A percentile compares a stretch with the other conserved stretches of the same genome.
These are phyloP conservation scores for Harringtonia aguacate DNA, from an alignment of 2,329 filamentous ascomycete genomes.

Conservation along the genomic window DNA sequence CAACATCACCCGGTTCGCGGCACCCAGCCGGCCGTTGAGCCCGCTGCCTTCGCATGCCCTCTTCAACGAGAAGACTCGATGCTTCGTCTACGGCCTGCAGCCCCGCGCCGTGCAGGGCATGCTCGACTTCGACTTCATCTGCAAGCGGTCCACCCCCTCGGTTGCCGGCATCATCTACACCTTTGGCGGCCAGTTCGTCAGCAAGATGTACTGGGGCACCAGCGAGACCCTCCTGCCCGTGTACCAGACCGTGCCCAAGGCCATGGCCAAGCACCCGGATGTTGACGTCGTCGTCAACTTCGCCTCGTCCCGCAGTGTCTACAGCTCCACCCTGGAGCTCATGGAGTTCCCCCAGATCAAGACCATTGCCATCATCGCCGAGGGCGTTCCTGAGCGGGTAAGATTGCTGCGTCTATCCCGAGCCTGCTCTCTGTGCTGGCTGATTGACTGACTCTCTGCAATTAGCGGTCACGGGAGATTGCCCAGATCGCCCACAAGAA, in stretches of 20 bases:
- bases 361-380: slow-evolving; percentile 98
- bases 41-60: slow-evolving; percentile 80
- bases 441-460: slow-evolving; percentile 15
- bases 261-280: slow-evolving; percentile 90
- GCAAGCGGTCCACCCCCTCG: slow-evolving; percentile 93
- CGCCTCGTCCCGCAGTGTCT: slow-evolving; percentile 95
- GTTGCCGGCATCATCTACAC: slow-evolving; percentile 99
- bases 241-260: slow-evolving; percentile 90
- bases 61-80: slow-evolving; percentile 99
- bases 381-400: slow-evolving; percentile 96
- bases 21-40: slow-evolving; percentile 85
- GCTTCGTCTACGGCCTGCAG: slow-evolving; percentile 99
- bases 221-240: slow-evolving; percentile 97
- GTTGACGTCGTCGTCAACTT: slow-evolving; percentile 99
- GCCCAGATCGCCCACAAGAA: slow-evolving; percentile 95
- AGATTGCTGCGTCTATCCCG: slow-evolving; percentile 25
- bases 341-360: slow-evolving; percentile 96
- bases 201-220: slow-evolving; percentile 99
- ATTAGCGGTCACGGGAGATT: slow-evolving; percentile 84
- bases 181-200: slow-evolving; percentile 99
- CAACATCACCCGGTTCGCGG: slow-evolving; percentile 94
- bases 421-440: not conserved
- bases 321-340: slow-evolving; percentile 96
- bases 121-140: slow-evolving; percentile 99
- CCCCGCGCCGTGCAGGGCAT: slow-evolving; percentile 84